Base-by-base conservation (phyloP, 257 asterid species). In the Coffea eugenioides region DNA sequence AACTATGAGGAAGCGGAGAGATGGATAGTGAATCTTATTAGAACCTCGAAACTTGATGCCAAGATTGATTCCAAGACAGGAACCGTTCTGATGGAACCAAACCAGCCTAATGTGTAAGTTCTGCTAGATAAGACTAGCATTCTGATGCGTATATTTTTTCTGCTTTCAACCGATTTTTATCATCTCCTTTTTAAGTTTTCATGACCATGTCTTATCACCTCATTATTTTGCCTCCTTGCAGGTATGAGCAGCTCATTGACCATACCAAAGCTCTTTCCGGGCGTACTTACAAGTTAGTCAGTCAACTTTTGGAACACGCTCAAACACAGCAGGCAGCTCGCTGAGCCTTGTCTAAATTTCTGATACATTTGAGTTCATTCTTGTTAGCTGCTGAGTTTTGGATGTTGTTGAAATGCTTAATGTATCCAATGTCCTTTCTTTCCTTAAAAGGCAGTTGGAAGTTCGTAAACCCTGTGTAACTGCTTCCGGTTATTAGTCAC, bases 1-100 rank as follows among this genome's bases (percentile, higher is more conserved):
- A 92, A 84, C 70, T 87, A 88, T 34, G 99, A 96, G 84, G 99
- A 96, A 81, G 97, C 98, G 2, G 98, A 94, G 87, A 89, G 95
- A 79, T 96, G 99, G 99, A 89, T 96, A 36, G 92, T 92, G 81
- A 91, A 91, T 86, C 99, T 96, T 61, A 89, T 96, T 34, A 88
- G 94, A 94, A 92, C 98, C 84, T 96, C 98, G 4, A 96, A 96
- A 88, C 97, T 94, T 48, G 99, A 94, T 67, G 98, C 98, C 3
- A 94, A 96, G 89, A 91, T 96, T 1, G 97, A 96, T 82, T 85
- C 97, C 0, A 64, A 89, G 76, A 80, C 91, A 0, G 97, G 97
- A 86, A 91, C 97, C 52, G 89, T 96, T 52, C 31, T 89, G 23
- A 96, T 96, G 97, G 99, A 96, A 80, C 97, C 95, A 13, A 90